Evolutionary conservation across 768 basidiomycete genomes (phyloP), one percentile per base, ranked within the genome.

Genomic region (Rhodotorula graminis): DNA sequence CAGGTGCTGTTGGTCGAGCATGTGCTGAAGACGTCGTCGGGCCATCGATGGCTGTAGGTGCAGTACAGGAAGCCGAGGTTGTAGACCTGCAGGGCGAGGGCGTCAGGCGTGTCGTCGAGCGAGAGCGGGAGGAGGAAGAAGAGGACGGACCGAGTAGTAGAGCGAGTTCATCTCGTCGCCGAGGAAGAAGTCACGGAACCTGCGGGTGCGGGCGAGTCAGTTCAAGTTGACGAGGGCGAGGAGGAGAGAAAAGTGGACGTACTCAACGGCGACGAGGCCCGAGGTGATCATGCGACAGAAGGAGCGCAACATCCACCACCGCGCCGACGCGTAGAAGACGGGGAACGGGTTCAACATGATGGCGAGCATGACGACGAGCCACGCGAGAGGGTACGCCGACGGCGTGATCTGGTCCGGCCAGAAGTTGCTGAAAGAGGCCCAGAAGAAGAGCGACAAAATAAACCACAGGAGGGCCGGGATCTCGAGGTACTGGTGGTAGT

Each of bases 241-340:
- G 27, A 2, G 12, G 23, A 2, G 10, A 27, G 23, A 25, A 27
- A 23, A 23, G 5, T 2, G 49, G 8, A 52, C 50, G 50, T 25
- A 52, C 77, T 82, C 72, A 68, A 76, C 68, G 83, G 84, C 62
- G 85, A 85, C 46, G 83, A 83, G 64, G 5, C 94, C 93, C 29
- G 91, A 87, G 16, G 86, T 80, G 33, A 90, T 82, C 31, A 93
- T 84, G 65, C 87, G 85, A 25, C 84, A 85, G 27, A 89, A 70
- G 52, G 84, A 87, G 77, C 83, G 86, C 40, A 93, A 77, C 52
- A 92, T 80, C 96, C 96, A 99, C 82, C 86, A 92, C 55, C 95
- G 84, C 0, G 89, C 87, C 56, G 85, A 77, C 40, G 85, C 85
- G 79, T 84, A 86, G 53, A 87, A 80, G 19, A 92, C 75, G 0